phyloP scores from a whole-genome alignment of 768 basidiomycete genomes.

The Macrolepiota albuminosa region DNA sequence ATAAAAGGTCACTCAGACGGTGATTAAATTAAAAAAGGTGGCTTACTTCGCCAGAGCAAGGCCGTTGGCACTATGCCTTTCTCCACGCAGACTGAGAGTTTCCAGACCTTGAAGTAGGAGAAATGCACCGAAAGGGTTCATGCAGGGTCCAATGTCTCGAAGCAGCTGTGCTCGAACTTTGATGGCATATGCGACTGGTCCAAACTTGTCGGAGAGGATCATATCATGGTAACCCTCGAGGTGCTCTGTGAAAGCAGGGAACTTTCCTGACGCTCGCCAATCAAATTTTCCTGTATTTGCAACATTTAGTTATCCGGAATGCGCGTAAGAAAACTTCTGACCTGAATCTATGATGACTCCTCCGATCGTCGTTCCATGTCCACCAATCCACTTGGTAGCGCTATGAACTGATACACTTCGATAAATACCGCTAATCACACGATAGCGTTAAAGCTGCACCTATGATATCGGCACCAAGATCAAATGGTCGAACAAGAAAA shows the following conservation, averaged over 20 bases:
- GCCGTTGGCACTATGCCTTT: constrained; percentile 70
- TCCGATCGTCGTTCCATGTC: constrained; percentile 75
- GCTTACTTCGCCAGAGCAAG: constrained; percentile 56
- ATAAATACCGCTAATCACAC: background rate
- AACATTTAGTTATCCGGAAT: background rate
- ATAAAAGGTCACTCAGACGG: background rate
- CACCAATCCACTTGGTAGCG: constrained; percentile 84
- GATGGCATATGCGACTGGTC: constrained; percentile 55
- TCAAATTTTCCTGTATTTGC: constrained; percentile 56
- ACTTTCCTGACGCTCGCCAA: constrained; percentile 62
- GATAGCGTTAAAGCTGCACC: constrained; percentile 22
- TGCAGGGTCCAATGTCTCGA: constrained; percentile 59
- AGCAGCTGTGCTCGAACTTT: constrained; percentile 61
- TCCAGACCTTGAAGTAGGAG: constrained; percentile 76
- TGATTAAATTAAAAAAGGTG: background rate
- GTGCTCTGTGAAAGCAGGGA: constrained; percentile 72
- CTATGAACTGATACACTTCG: constrained; percentile 47
- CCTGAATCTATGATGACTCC: constrained; percentile 74
- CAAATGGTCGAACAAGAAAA: constrained; percentile 66
- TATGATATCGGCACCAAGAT: constrained; percentile 75
- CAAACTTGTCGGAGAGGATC: constrained; percentile 62
- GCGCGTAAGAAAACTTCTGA: constrained; percentile 17
- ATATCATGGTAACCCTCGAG: constrained; percentile 75
- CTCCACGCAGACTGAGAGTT: constrained; percentile 65
- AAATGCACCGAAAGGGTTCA: constrained; percentile 74